Percentiles rank a stretch among this genome's conserved stretches.
These are phyloP conservation scores for Diddensiella transvaalensis DNA, from an alignment of 805 yeast genomes.

Conservation along the genomic window DNA sequence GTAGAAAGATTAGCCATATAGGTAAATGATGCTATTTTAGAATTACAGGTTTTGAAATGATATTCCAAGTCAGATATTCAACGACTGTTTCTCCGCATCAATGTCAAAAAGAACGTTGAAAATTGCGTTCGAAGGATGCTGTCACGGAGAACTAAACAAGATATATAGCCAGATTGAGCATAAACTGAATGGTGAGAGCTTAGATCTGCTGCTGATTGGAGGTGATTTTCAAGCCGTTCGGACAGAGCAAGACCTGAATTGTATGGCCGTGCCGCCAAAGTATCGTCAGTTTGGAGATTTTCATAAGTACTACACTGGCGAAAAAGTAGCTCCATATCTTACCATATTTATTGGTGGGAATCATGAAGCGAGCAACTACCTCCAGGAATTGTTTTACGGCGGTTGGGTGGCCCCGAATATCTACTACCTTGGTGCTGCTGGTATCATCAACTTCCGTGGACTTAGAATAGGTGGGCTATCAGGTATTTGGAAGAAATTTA, in stretches of 20 bases:
- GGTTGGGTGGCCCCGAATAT: constrained; percentile 93
- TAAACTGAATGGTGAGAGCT: constrained; percentile 23
- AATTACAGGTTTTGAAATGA: neutral
- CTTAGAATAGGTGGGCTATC: constrained; percentile 75
- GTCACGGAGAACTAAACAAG: constrained; percentile 71
- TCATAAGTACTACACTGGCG: constrained; percentile 61
- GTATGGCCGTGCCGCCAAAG: constrained; percentile 76
- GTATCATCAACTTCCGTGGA: constrained; percentile 72
- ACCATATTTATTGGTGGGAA: constrained; percentile 93
- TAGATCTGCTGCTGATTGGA: constrained; percentile 68
- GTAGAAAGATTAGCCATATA: neutral
- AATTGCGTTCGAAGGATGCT: constrained; percentile 83
- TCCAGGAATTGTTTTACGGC: constrained; percentile 71
- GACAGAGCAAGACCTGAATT: constrained; percentile 55
- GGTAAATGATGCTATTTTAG: no score
- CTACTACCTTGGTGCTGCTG: constrained; percentile 76
- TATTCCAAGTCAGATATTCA: no score
- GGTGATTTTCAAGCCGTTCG: constrained; percentile 92
- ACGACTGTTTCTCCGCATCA: neutral
- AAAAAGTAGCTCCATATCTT: constrained; percentile 60
- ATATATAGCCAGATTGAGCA: constrained; percentile 45
- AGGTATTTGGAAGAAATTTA: constrained; percentile 67
- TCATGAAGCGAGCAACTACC: constrained; percentile 82
- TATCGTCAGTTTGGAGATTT: constrained; percentile 78
- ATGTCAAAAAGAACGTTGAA: constrained; percentile 14